phyloP scores from a whole-genome alignment of 768 basidiomycete species.

The Tricholomella constricta region DNA sequence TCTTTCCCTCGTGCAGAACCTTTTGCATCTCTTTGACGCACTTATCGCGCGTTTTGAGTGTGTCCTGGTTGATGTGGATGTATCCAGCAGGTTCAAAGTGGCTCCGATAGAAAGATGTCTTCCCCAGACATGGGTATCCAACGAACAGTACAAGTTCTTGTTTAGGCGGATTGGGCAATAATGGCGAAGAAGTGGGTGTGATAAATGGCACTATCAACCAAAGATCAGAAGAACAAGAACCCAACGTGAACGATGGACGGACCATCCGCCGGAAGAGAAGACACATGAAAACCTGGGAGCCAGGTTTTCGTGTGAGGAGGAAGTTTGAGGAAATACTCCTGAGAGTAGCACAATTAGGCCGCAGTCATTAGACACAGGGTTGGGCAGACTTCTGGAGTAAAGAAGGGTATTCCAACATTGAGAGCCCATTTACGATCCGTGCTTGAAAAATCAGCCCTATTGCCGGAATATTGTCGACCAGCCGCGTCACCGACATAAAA shows the following conservation, averaged over 20 bases:
- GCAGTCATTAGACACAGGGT: not conserved
- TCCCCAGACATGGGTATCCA: slow-evolving; percentile 66
- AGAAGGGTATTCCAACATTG: slow-evolving; percentile 73
- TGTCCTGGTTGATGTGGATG: slow-evolving; percentile 87
- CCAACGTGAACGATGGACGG: slow-evolving; percentile 6
- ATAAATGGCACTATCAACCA: slow-evolving; percentile 46
- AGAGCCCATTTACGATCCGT: slow-evolving; percentile 87
- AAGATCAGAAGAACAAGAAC: slow-evolving; percentile 6
- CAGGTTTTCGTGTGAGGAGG: slow-evolving; percentile 41
- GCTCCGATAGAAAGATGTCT: slow-evolving; percentile 74
- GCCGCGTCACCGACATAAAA: slow-evolving; percentile 93
- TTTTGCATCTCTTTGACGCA: slow-evolving; percentile 69
- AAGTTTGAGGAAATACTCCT: slow-evolving; percentile 81
- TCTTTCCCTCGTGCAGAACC: slow-evolving; percentile 53
- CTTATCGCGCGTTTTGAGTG: slow-evolving; percentile 68
- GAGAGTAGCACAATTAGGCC: not conserved
- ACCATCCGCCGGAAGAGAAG: slow-evolving; percentile 39
- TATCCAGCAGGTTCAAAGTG: slow-evolving; percentile 74
- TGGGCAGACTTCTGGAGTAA: slow-evolving; percentile 77
- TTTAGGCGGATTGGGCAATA: slow-evolving; percentile 40
- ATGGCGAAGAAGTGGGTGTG: slow-evolving; percentile 50
- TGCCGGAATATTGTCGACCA: slow-evolving; percentile 55
- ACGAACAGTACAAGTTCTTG: slow-evolving; percentile 54
- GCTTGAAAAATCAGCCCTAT: slow-evolving; percentile 68
- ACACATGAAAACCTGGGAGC: slow-evolving; percentile 73